Conservation (phyloP, 768 basidiomycete genomes). For the Macrolepiota fuliginosa region DNA sequence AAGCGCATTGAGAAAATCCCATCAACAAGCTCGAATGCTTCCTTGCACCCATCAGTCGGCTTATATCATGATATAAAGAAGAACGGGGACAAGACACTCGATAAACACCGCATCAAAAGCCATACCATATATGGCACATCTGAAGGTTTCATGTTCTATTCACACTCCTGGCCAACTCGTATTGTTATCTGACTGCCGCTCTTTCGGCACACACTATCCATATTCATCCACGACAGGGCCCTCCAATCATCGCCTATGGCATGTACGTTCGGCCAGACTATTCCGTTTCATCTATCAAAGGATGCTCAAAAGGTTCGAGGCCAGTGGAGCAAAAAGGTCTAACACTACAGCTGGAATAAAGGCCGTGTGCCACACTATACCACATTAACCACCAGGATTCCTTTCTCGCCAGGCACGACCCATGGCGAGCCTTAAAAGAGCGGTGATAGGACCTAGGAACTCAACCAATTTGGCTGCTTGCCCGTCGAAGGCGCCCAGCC, state of each 20-base stretch:
- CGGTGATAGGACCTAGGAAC: background rate
- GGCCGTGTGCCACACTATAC: no score
- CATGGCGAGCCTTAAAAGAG: background rate
- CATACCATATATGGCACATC: background rate
- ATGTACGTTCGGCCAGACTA: background rate
- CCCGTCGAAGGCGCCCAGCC: background rate
- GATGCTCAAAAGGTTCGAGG: background rate
- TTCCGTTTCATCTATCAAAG: conserved; percentile 3
- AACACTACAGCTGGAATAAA: background rate
- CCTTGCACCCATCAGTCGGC: background rate
- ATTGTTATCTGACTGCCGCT: background rate
- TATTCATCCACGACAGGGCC: background rate
- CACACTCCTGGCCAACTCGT: background rate
- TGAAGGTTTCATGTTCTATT: background rate
- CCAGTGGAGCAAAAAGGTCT: background rate
- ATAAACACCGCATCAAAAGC: background rate
- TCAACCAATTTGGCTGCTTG: background rate
- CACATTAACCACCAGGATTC: background rate
- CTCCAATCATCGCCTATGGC: conserved; percentile 1
- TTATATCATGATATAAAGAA: background rate
- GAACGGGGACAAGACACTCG: background rate
- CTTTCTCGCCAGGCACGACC: background rate
- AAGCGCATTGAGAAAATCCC: background rate
- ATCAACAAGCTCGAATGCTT: background rate
- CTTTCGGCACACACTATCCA: background rate